Evolutionary conservation across 2,329 filamentous ascomycete genomes (phyloP).

Genomic region (Fusarium goolgardi): DNA sequence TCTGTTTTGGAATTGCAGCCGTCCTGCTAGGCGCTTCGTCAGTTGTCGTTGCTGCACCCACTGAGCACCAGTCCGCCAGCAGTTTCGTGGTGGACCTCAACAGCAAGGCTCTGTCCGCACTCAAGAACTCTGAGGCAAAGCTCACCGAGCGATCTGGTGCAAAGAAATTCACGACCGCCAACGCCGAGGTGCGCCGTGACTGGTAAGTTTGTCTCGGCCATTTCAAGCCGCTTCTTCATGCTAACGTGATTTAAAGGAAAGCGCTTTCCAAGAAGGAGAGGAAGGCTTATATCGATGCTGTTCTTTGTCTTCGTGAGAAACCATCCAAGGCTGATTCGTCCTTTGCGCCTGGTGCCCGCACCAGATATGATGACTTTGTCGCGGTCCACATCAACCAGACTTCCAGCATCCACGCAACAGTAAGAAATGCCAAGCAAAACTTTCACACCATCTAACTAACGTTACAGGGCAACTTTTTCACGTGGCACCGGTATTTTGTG

Average conservation of each 20-base stretch:
- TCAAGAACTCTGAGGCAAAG: background rate
- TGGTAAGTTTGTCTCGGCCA: background rate
- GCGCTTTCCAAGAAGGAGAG: background rate
- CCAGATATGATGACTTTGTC: conserved; percentile 19
- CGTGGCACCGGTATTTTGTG: conserved; percentile 12
- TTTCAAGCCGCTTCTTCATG: too few species aligned
- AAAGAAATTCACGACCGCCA: conserved; percentile 10
- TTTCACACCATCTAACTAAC: rapidly evolving
- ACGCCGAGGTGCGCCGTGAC: conserved; percentile 7
- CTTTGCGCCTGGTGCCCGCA: conserved; percentile 14
- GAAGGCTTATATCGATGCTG: conserved; percentile 7
- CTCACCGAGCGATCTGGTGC: background rate
- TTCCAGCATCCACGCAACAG: conserved; percentile 5
- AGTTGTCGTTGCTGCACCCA: conserved; percentile 5
- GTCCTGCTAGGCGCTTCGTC: background rate
- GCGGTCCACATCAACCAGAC: conserved; percentile 27
- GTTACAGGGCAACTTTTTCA: background rate
- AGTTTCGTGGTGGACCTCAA: conserved; percentile 10
- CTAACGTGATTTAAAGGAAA: background rate
- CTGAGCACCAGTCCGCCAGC: background rate
- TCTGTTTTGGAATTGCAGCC: background rate
- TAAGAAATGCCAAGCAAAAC: rapidly evolving
- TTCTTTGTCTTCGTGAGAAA: conserved; percentile 12
- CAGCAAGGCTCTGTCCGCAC: background rate
- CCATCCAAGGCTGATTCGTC: conserved; percentile 13